Percentiles rank a stretch among this genome's conserved stretches.
Evolutionary conservation across 2,329 filamentous ascomycete species (phyloP).

Genomic region (Aphanocladium album): DNA sequence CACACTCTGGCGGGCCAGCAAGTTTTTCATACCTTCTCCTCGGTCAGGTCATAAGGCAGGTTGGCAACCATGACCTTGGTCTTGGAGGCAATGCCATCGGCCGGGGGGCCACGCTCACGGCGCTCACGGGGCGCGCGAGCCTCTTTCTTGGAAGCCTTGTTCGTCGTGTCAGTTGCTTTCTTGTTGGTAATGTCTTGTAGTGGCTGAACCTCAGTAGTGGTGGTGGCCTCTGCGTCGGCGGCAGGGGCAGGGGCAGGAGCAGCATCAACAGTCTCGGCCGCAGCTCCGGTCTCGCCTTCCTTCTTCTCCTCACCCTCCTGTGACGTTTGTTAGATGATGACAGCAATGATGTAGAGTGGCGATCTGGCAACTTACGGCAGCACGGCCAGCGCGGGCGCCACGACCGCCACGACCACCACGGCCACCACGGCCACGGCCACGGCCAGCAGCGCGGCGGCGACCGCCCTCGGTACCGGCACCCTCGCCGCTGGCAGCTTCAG

Average conservation of each 20-base stretch:
- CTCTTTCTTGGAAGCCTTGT: slow-evolving; percentile 54
- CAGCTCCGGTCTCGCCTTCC: slow-evolving; percentile 39
- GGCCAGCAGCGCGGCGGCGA: slow-evolving; percentile 58
- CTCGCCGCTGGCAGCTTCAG: slow-evolving; percentile 71
- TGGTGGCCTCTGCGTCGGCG: slow-evolving; percentile 41
- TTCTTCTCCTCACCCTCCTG: slow-evolving; percentile 41
- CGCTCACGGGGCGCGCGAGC: slow-evolving; percentile 50
- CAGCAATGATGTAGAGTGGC: neutral
- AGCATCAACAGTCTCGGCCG: slow-evolving; percentile 38
- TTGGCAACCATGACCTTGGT: slow-evolving; percentile 99
- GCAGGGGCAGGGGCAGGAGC: slow-evolving; percentile 27
- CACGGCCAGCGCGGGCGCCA: slow-evolving; percentile 41
- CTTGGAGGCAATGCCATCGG: slow-evolving; percentile 96
- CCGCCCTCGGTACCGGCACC: slow-evolving; percentile 63
- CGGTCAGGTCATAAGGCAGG: slow-evolving; percentile 94
- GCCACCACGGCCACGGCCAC: slow-evolving; percentile 64
- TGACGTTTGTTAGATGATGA: neutral
- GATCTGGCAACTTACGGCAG: slow-evolving; percentile 35
- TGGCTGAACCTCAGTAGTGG: slow-evolving; percentile 50
- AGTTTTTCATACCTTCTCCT: slow-evolving; percentile 74
- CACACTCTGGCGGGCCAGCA: neutral
- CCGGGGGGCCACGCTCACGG: slow-evolving; percentile 85
- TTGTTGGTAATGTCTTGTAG: slow-evolving; percentile 59
- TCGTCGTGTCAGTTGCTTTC: slow-evolving; percentile 52
- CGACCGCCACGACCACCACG: slow-evolving; percentile 62